Conservation (phyloP, 2,329 filamentous ascomycete species). For the Tolypocladium paradoxum region DNA sequence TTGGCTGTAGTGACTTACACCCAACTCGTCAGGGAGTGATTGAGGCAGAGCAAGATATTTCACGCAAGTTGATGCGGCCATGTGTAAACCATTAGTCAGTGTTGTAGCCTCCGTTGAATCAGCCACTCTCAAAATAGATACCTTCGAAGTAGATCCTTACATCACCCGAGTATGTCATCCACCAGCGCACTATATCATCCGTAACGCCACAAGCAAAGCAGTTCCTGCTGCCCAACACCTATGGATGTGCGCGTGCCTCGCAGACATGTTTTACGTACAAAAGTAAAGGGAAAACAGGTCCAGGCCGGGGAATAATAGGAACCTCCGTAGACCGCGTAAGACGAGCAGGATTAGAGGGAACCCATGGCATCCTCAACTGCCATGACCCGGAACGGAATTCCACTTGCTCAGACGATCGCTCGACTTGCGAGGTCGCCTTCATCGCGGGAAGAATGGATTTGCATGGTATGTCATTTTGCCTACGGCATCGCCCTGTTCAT, state of each 20-base stretch:
- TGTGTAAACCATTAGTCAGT: background rate
- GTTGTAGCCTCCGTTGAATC: conserved; percentile 13
- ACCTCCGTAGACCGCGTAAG: background rate
- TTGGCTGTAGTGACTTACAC: background rate
- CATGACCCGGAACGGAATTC: background rate
- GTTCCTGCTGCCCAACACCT: conserved; percentile 27
- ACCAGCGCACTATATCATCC: conserved; percentile 12
- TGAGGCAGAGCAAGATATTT: background rate
- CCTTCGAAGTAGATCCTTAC: conserved; percentile 9
- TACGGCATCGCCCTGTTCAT: background rate
- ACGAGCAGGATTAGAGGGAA: background rate
- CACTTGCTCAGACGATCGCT: background rate
- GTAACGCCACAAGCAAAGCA: conserved; percentile 17
- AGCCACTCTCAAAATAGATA: conserved; percentile 15
- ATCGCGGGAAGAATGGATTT: conserved; percentile 11
- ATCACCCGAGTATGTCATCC: conserved; percentile 16
- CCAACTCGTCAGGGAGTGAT: too few relatives aligned
- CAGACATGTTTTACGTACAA: conserved; percentile 28
- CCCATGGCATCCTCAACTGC: background rate
- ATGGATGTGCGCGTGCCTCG: conserved; percentile 35
- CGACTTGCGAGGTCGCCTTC: background rate
- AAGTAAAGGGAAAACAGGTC: conserved; percentile 6
- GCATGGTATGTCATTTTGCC: background rate
- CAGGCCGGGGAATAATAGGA: background rate
- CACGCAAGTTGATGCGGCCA: background rate